These are phyloP conservation scores for Colletotrichum sp. DNA, from an alignment of 2,329 filamentous ascomycete genomes.

Conservation along the genomic window DNA sequence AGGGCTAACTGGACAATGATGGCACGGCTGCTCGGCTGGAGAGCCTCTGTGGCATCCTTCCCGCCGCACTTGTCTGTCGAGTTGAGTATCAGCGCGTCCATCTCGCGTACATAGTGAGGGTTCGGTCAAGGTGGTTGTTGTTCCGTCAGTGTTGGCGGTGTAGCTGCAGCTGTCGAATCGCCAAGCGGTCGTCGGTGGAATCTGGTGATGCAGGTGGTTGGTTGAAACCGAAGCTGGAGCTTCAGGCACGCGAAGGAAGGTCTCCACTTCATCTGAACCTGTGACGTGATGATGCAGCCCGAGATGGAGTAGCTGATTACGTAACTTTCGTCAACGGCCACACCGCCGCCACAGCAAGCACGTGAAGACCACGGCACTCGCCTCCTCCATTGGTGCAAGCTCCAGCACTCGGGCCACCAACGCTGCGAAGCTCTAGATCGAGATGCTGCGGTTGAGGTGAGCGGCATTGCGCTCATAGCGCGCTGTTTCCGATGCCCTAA, in stretches of 20 bases:
- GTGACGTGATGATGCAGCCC: slow-evolving; percentile 19
- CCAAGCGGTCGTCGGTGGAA: background rate
- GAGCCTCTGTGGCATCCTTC: slow-evolving; percentile 22
- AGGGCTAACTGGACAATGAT: slow-evolving; percentile 72
- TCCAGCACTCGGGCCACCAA: background rate
- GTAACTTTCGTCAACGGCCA: background rate
- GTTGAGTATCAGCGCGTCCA: slow-evolving; percentile 10
- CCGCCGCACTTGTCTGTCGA: slow-evolving; percentile 26
- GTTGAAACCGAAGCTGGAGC: slow-evolving; percentile 1
- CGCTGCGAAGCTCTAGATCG: background rate
- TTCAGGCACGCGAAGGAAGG: background rate
- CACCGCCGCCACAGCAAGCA: background rate
- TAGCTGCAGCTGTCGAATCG: background rate
- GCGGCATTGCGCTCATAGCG: background rate
- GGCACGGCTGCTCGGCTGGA: slow-evolving; percentile 28
- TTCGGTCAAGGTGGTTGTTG: background rate
- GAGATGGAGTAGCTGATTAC: background rate
- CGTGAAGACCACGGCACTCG: background rate
- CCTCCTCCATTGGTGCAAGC: background rate
- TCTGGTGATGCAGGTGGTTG: background rate
- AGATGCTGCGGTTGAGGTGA: background rate
- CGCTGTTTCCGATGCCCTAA: background rate
- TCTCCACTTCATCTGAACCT: slow-evolving; percentile 19
- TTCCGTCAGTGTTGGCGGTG: background rate
- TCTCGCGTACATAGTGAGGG: slow-evolving; percentile 2